Evolutionary conservation across 305 asterid genomes (phyloP).

Genomic region (Nicotiana rustica): DNA sequence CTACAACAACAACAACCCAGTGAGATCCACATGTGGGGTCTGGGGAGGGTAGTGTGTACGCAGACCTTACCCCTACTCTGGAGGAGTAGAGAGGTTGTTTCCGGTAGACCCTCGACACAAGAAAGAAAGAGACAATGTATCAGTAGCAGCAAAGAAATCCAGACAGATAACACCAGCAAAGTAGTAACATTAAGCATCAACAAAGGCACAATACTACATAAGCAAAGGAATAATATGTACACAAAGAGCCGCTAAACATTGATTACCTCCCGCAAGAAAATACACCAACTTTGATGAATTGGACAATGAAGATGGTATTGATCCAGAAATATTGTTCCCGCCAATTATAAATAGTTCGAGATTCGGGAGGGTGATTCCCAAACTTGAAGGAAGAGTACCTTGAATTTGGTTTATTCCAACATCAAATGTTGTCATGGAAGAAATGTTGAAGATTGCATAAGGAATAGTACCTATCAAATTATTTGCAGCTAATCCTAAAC

Average conservation of each 20-base stretch:
- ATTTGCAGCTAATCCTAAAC: conserved; percentile 33
- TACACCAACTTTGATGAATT: conserved; percentile 34
- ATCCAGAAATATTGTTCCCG: conserved; percentile 39
- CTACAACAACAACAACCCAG: too few relatives aligned
- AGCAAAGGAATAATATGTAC: too few relatives aligned
- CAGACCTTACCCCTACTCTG: too few relatives aligned
- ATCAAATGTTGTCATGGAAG: conserved; percentile 34
- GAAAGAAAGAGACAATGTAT: too few relatives aligned
- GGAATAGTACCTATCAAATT: conserved; percentile 39
- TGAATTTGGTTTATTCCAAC: conserved; percentile 37
- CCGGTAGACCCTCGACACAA: too few relatives aligned
- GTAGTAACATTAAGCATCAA: too few relatives aligned
- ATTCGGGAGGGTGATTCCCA: conserved; percentile 37
- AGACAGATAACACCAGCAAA: too few relatives aligned
- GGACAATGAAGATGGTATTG: conserved; percentile 38
- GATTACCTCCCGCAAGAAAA: conserved; percentile 31
- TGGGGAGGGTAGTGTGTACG: too few relatives aligned
- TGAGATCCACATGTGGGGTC: too few relatives aligned
- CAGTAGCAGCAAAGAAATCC: too few relatives aligned
- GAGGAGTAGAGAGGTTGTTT: too few relatives aligned
- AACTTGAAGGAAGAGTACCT: conserved; percentile 41
- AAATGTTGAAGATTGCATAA: conserved; percentile 41
- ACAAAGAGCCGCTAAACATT: background rate
- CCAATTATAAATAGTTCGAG: conserved; percentile 35
- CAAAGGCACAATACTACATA: too few relatives aligned